These are phyloP conservation scores for Penicillium griseofulvum DNA, from an alignment of 2,329 filamentous ascomycete genomes.

Conservation along the genomic window DNA sequence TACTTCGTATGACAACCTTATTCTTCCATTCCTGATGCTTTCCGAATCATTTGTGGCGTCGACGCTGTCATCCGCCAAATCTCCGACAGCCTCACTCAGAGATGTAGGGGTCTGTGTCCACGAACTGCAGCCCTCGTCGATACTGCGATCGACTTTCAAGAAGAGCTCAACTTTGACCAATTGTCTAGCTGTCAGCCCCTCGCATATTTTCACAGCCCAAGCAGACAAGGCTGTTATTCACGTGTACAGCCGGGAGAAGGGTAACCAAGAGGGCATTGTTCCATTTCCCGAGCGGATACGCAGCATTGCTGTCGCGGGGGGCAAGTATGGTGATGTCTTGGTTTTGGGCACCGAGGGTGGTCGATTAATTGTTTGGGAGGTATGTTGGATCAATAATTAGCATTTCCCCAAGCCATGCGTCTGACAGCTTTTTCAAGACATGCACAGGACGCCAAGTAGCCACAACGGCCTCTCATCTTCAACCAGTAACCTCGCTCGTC, in stretches of 20 bases:
- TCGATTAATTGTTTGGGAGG: slow-evolving; percentile 89
- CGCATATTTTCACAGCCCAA: slow-evolving; percentile 89
- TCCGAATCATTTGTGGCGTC: slow-evolving; percentile 50
- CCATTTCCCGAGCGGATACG: slow-evolving; percentile 85
- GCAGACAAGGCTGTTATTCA: slow-evolving; percentile 88
- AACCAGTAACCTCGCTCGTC: slow-evolving; percentile 68
- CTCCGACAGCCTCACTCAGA: slow-evolving; percentile 54
- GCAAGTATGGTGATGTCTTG: slow-evolving; percentile 60
- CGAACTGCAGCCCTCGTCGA: slow-evolving; percentile 72
- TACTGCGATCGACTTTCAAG: slow-evolving; percentile 79
- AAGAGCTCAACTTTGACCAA: slow-evolving; percentile 81
- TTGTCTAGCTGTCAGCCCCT: slow-evolving; percentile 73
- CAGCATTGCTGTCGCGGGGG: slow-evolving; percentile 68
- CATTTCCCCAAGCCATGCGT: neutral
- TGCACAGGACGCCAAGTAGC: slow-evolving; percentile 47
- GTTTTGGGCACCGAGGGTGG: slow-evolving; percentile 81
- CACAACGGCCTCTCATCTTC: slow-evolving; percentile 43
- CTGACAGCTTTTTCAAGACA: slow-evolving; percentile 29
- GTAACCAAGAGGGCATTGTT: slow-evolving; percentile 83
- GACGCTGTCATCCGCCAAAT: slow-evolving; percentile 42
- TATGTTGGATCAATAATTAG: slow-evolving; percentile 42
- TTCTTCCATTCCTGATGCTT: slow-evolving; percentile 41
- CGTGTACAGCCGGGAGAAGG: slow-evolving; percentile 80
- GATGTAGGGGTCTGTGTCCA: slow-evolving; percentile 87
- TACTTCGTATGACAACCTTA: slow-evolving; percentile 18